phyloP scores from a whole-genome alignment of 192 early-diverging fungal genomes.

The Podila minutissima region DNA sequence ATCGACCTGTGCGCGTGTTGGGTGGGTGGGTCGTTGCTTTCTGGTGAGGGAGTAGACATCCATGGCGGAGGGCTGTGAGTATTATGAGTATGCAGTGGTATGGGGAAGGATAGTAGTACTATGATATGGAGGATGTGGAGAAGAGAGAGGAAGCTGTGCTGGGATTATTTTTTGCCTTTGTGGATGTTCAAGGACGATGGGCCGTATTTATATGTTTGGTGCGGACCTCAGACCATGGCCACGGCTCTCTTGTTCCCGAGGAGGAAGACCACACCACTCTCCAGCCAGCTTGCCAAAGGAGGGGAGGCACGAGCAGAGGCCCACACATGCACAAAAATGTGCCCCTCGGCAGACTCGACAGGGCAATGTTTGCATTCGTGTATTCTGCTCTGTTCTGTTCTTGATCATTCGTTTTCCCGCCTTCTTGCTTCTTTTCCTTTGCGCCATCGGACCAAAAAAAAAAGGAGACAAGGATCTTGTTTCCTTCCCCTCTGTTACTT shows the following conservation, averaged over 20 bases:
- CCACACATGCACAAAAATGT: too few relatives aligned
- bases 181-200: too few relatives aligned
- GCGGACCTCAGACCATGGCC: not conserved
- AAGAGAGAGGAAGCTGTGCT: not conserved
- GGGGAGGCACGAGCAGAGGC: not conserved
- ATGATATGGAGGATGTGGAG: not conserved
- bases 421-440: too few relatives aligned
- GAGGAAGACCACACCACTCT: not conserved
- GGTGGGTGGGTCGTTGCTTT: constrained; percentile 1
- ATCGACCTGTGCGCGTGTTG: not conserved
- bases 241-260: not conserved
- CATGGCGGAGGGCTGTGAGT: not conserved
- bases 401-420: too few relatives aligned
- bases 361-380: too few relatives aligned
- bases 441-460: too few relatives aligned
- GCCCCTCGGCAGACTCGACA: too few relatives aligned
- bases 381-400: too few relatives aligned
- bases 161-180: too few relatives aligned
- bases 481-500: too few relatives aligned
- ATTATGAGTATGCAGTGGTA: not conserved
- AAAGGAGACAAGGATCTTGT: too few relatives aligned
- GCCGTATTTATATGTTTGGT: not conserved
- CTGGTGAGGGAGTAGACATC: constrained; percentile 1
- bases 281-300: too few relatives aligned
- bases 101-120: not conserved